These are phyloP conservation scores for Suillus cothurnatus DNA, from an alignment of 768 basidiomycete genomes.

Conservation along the genomic window DNA sequence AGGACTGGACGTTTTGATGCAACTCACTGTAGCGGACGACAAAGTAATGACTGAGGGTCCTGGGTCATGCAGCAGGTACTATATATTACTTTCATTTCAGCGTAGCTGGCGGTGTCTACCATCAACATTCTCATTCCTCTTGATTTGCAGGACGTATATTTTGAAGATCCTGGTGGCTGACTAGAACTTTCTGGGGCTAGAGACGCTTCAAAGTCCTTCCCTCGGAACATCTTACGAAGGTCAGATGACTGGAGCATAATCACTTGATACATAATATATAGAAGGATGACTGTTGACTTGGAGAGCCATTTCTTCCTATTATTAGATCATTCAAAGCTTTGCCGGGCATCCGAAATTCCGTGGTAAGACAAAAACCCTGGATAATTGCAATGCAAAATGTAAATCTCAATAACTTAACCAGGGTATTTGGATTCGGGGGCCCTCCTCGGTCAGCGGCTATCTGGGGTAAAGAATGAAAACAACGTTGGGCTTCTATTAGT, in stretches of 20 bases:
- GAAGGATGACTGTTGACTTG: neutral
- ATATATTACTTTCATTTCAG: neutral
- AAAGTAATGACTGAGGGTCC: neutral
- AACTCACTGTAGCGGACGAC: no score
- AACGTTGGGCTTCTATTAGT: neutral
- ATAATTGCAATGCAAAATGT: neutral
- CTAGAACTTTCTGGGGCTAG: neutral
- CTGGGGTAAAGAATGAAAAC: neutral
- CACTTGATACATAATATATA: neutral
- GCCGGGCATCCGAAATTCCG: neutral
- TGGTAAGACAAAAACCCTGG: neutral
- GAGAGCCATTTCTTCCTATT: neutral
- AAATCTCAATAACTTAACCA: neutral
- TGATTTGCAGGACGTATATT: neutral
- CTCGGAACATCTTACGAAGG: neutral
- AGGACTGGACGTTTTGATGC: no score
- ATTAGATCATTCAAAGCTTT: no score
- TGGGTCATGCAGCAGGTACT: neutral
- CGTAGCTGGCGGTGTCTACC: neutral
- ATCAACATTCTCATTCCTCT: neutral
- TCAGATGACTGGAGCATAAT: neutral
- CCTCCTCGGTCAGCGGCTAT: neutral
- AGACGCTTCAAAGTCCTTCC: neutral
- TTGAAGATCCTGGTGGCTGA: neutral
- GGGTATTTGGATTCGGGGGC: neutral